A percentile compares a stretch with the other conserved stretches of the same genome.
Conservation (phyloP, 208 protist species). For the Leishmania gerbilli region DNA sequence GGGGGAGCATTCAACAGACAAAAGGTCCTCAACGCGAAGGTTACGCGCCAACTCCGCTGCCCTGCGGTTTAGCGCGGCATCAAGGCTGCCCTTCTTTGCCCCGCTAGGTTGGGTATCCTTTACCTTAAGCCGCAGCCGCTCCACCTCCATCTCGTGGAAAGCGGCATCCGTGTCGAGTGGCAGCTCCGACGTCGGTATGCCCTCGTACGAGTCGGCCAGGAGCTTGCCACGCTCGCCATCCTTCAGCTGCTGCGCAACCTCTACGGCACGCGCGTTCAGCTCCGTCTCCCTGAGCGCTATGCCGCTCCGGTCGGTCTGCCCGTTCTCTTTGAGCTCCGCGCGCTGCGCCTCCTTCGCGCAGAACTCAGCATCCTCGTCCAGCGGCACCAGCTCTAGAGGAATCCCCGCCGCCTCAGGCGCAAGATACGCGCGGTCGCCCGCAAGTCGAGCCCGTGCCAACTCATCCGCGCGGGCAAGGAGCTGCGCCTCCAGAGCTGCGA, state of each 20-base stretch:
- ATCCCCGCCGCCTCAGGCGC: slow-evolving; percentile 42
- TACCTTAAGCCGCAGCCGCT: slow-evolving; percentile 55
- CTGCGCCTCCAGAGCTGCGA: slow-evolving; percentile 39
- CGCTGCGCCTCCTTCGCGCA: slow-evolving; percentile 55
- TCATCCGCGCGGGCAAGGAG: slow-evolving; percentile 46
- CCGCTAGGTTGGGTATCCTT: slow-evolving; percentile 36
- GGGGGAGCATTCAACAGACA: slow-evolving; percentile 40
- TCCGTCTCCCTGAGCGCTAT: slow-evolving; percentile 44
- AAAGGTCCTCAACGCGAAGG: slow-evolving; percentile 44
- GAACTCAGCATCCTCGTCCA: slow-evolving; percentile 48
- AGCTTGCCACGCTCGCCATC: slow-evolving; percentile 35
- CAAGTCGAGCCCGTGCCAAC: slow-evolving; percentile 34
- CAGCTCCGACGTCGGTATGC: slow-evolving; percentile 59
- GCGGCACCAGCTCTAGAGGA: slow-evolving; percentile 44
- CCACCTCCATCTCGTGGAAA: slow-evolving; percentile 57
- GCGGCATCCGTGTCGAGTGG: slow-evolving; percentile 59
- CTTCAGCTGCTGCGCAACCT: slow-evolving; percentile 61
- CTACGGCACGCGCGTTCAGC: slow-evolving; percentile 62
- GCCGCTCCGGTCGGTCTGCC: slow-evolving; percentile 18
- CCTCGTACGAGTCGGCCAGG: slow-evolving; percentile 29
- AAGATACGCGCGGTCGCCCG: slow-evolving; percentile 43
- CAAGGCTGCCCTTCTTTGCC: slow-evolving; percentile 36
- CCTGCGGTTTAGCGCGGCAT: slow-evolving; percentile 61
- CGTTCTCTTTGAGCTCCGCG: slow-evolving; percentile 44
- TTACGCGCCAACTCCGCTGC: slow-evolving; percentile 60